These are phyloP conservation scores for Alternaria sp. DNA, from an alignment of 2,329 filamentous ascomycete genomes.

Conservation along the genomic window DNA sequence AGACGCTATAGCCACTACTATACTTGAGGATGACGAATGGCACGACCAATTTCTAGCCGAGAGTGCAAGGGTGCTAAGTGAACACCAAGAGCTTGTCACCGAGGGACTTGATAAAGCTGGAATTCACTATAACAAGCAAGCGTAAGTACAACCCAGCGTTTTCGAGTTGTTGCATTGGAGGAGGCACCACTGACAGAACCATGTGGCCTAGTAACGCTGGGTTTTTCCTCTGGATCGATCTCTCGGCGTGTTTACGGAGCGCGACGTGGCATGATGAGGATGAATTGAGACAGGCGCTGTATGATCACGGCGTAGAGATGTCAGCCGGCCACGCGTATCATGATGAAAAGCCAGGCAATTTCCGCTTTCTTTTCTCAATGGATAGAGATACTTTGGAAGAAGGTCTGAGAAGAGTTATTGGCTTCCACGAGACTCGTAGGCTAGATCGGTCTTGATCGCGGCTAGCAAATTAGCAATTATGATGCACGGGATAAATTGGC, in stretches of 20 bases:
- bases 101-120: neutral
- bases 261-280: slow-evolving; percentile 15
- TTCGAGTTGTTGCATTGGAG: neutral
- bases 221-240: slow-evolving; percentile 63
- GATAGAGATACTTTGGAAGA: slow-evolving; percentile 44
- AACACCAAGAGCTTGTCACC: neutral
- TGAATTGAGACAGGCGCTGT: slow-evolving; percentile 32
- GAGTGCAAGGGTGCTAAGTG: neutral
- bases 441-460: neutral
- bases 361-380: slow-evolving; percentile 51
- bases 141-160: neutral
- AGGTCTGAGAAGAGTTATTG: slow-evolving; percentile 35
- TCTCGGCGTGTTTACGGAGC: slow-evolving; percentile 37
- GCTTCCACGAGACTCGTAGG: neutral
- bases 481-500: neutral
- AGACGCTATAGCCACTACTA: slow-evolving; percentile 22
- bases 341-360: slow-evolving; percentile 49
- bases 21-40: slow-evolving; percentile 29
- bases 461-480: neutral
- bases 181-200: neutral
- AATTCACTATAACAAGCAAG: neutral
- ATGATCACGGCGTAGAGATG: slow-evolving; percentile 24
- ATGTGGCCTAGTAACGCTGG: slow-evolving; percentile 56
- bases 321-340: slow-evolving; percentile 43
- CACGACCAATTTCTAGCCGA: neutral